Evolutionary conservation across 1,284 basidiomycete genomes (phyloP).

Genomic region (Cutaneotrichosporon cutaneum): DNA sequence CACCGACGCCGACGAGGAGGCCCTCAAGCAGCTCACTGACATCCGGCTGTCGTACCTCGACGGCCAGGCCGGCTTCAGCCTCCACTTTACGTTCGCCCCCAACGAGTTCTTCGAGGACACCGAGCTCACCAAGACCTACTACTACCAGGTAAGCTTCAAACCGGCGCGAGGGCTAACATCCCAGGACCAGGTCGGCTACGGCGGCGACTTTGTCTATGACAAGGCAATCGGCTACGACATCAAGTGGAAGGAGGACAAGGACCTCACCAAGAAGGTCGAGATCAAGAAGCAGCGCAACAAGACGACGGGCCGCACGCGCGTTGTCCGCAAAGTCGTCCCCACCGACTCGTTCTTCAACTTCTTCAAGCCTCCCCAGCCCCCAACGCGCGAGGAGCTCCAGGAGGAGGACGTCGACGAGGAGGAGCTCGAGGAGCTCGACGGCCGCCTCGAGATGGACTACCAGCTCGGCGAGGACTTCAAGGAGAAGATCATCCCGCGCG

Average conservation of each 20-base stretch:
- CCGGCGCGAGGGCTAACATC: background rate
- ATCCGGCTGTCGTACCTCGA: constrained; percentile 67
- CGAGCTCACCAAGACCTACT: constrained; percentile 87
- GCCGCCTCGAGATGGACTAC: constrained; percentile 93
- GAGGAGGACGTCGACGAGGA: constrained; percentile 79
- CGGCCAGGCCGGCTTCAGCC: constrained; percentile 83
- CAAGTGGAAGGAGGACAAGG: constrained; percentile 97
- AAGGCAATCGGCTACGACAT: constrained; percentile 85
- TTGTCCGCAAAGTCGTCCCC: constrained; percentile 82
- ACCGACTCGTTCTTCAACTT: constrained; percentile 97
- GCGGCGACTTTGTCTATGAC: constrained; percentile 94
- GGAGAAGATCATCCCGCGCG: constrained; percentile 94
- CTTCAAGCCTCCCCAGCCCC: constrained; percentile 81
- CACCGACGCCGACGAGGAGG: constrained; percentile 84
- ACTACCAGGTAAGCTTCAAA: constrained; percentile 68
- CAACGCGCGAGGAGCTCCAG: constrained; percentile 67
- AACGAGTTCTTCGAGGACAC: constrained; percentile 89
- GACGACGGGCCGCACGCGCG: constrained; percentile 89
- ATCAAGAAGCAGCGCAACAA: constrained; percentile 99
- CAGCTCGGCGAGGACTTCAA: constrained; percentile 98
- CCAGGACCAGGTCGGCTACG: constrained; percentile 80
- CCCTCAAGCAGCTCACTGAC: constrained; percentile 66
- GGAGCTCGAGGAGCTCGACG: constrained; percentile 83
- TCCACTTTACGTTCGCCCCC: constrained; percentile 74
- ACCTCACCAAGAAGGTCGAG: constrained; percentile 94